Evolutionary conservation across 2,329 filamentous ascomycete genomes (phyloP), one percentile per base, ranked within the genome.

Genomic region (Exophiala sideris): DNA sequence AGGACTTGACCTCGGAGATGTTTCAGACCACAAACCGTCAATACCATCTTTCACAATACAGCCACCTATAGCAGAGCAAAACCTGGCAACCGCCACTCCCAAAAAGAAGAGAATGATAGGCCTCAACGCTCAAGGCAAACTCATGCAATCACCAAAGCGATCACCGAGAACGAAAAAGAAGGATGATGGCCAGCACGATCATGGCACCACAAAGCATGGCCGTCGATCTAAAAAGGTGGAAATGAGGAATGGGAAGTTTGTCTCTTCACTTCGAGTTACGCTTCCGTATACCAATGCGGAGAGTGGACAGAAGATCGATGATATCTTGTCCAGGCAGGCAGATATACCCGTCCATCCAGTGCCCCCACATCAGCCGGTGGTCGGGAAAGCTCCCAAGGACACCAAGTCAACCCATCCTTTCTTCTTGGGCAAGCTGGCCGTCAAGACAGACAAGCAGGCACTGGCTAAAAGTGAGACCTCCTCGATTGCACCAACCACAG

Each of bases 361-460:
- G 5, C 6, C 41, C 9, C 14, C 12, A 8, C 12, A 49, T 42
- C 57, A 62, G 47, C 62, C 66, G 50, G 40, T 46, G 12, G 44
- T 29, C 24, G 49, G 39, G 29, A 20, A 38, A 55, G 34, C n/a
- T 16, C 16, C 29, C 6, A 33, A 18, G 7, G 38, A 20, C 11
- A 38, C 24, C n/a, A 84, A 80, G 62, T 62, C 74, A 1, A 79
- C 81, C 0, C 85, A 91, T 69, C 87, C 87, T 0, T 88, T 91
- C 65, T 91, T 91, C 64, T 66, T 78, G 12, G 81, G 79, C 5
- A 87, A 84, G 61, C 18, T 74, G 5, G 67, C 70, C 7, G 29
- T n/a, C 3, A 51, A 54, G 29, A 18, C 41, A 4, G 53, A 52
- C 29, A 45, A 52, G 36, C 35, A 44, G 20, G 16, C 50, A 16